Percentiles rank a stretch among this genome's conserved stretches.
Conservation (phyloP, 257 asterid species). For the Solanum ossicruentum region DNA sequence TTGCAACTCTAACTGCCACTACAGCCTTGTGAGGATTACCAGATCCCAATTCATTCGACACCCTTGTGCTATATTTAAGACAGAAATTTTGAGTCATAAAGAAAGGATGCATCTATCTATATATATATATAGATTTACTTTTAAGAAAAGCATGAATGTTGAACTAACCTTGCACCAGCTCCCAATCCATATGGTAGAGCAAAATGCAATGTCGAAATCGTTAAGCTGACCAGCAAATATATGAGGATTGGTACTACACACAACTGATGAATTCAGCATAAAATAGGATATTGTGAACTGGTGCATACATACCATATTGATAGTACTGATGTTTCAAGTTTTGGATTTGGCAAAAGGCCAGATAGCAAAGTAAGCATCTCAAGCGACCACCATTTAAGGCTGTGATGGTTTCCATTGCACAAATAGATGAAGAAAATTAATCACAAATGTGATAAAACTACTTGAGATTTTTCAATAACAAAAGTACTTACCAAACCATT, state of each 20-base stretch:
- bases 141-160: background rate
- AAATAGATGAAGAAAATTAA: background rate
- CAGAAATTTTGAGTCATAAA: background rate
- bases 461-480: background rate
- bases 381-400: slow-evolving; percentile 66
- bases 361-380: slow-evolving; percentile 42
- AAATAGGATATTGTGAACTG: background rate
- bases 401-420: slow-evolving; percentile 1
- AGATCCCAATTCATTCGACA: slow-evolving; percentile 57
- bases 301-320: slow-evolving; percentile 34
- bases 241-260: background rate
- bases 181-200: slow-evolving; percentile 41
- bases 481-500: slow-evolving; percentile 49
- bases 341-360: slow-evolving; percentile 53
- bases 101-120: background rate
- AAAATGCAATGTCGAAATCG: slow-evolving; percentile 32
- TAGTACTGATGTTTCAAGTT: slow-evolving; percentile 54
- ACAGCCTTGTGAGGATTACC: slow-evolving; percentile 39
- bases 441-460: background rate
- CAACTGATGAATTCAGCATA: background rate
- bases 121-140: too few relatives aligned
- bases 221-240: slow-evolving; percentile 25
- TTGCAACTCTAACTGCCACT: slow-evolving; percentile 16
- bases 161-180: slow-evolving; percentile 43
- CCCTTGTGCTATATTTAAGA: slow-evolving; percentile 27